Conservation (phyloP, 805 yeast genomes). For the Wickerhamomyces alni region DNA sequence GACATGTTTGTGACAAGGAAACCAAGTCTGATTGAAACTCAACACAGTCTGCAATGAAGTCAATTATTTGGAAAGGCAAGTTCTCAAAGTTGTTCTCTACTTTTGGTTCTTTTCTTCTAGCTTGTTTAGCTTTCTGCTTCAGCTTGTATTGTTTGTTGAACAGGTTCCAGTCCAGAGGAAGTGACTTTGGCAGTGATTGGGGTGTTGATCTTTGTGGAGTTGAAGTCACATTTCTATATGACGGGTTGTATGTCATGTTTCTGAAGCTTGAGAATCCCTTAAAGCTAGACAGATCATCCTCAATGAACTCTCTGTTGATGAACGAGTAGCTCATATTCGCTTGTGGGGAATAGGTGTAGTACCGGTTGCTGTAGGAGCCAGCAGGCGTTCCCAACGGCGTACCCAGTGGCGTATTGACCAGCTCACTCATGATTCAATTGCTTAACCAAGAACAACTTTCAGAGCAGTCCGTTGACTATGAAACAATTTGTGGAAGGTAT, state of each 20-base stretch:
- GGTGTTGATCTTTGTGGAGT: conserved; percentile 21
- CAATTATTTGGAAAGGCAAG: conserved; percentile 23
- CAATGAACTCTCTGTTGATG: conserved; percentile 21
- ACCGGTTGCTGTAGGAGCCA: not conserved
- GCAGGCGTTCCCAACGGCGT: not conserved
- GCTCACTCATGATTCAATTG: not conserved
- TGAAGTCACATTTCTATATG: conserved; percentile 21
- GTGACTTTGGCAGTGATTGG: conserved; percentile 20
- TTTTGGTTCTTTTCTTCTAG: conserved; percentile 4
- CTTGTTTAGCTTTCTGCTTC: conserved; percentile 14
- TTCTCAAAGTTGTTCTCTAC: conserved; percentile 21
- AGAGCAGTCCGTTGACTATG: no score
- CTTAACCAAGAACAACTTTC: no score
- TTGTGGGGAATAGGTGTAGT: not conserved
- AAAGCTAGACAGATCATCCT: conserved; percentile 7
- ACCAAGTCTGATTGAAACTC: conserved; percentile 24
- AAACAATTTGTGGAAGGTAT: not conserved
- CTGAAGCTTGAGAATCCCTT: not conserved
- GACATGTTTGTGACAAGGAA: conserved; percentile 19
- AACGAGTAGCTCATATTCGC: conserved; percentile 12
- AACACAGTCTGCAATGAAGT: conserved; percentile 22
- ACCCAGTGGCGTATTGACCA: not conserved
- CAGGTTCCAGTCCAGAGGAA: conserved; percentile 25
- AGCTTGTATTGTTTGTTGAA: conserved; percentile 22
- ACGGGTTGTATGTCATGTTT: not conserved